Conservation (phyloP, 371 early-diverging fungal genomes). For the Umbelopsis sp. region DNA sequence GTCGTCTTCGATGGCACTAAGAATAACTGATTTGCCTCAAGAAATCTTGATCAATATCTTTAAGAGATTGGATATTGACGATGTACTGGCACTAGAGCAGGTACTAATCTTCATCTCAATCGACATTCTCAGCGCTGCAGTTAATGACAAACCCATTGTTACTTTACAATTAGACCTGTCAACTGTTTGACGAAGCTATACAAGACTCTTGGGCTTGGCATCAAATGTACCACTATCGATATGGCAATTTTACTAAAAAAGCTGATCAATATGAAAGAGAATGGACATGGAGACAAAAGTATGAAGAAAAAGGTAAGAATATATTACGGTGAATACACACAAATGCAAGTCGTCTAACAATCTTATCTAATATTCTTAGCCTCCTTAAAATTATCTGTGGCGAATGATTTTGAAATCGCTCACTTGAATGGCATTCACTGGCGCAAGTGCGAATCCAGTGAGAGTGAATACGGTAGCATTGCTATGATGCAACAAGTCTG, state of each 20-base stretch:
- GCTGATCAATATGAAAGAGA: not conserved
- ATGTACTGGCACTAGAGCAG: conserved; percentile 4
- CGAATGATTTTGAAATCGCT: conserved; percentile 12
- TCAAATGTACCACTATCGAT: conserved; percentile 1
- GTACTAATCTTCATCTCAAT: not conserved
- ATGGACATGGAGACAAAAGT: conserved; percentile 7
- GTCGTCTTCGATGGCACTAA: not conserved
- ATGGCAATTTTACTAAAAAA: not conserved
- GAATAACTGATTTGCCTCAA: conserved; percentile 11
- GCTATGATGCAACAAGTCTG: conserved; percentile 17
- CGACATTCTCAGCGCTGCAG: not conserved
- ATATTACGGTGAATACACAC: not conserved
- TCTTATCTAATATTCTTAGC: not conserved
- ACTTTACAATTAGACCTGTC: not conserved
- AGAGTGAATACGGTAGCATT: conserved; percentile 17
- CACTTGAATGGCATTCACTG: conserved; percentile 13
- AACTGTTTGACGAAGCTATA: not conserved
- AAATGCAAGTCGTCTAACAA: not conserved
- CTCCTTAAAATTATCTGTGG: conserved; percentile 6
- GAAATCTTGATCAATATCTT: conserved; percentile 4
- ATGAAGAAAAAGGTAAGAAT: conserved; percentile 9
- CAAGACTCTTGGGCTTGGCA: not conserved
- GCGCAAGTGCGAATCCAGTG: conserved; percentile 5
- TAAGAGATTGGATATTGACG: not conserved
- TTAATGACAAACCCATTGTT: not conserved